These are phyloP conservation scores for Balakata baccata DNA, from an alignment of 345 rosid genomes.

Conservation along the genomic window DNA sequence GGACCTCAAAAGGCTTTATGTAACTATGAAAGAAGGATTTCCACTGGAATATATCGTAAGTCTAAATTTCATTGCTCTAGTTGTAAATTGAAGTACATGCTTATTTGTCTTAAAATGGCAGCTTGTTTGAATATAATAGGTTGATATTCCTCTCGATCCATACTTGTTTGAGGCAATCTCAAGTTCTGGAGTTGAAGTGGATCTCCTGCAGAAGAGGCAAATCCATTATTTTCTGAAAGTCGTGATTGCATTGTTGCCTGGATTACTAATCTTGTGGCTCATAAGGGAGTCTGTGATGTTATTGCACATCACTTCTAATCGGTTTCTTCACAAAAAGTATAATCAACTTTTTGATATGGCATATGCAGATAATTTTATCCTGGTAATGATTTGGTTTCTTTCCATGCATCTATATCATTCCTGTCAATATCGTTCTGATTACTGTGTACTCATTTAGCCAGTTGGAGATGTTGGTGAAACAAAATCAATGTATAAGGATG, in stretches of 20 bases:
- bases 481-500: conserved; percentile 88
- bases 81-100: conserved; percentile 12
- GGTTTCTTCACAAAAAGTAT: conserved; percentile 82
- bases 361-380: conserved; percentile 81
- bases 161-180: conserved; percentile 78
- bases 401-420: background rate
- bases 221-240: conserved; percentile 90
- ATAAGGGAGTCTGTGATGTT: conserved; percentile 80
- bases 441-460: conserved; percentile 52
- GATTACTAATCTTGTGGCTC: conserved; percentile 71
- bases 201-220: conserved; percentile 89
- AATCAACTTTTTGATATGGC: conserved; percentile 89
- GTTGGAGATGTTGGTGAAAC: conserved; percentile 86
- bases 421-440: conserved; percentile 18
- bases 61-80: conserved; percentile 20
- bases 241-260: conserved; percentile 71
- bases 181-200: conserved; percentile 88
- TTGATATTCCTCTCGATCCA: conserved; percentile 92
- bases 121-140: conserved; percentile 43
- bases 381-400: conserved; percentile 49
- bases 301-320: conserved; percentile 67
- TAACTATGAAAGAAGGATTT: conserved; percentile 95
- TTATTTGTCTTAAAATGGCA: conserved; percentile 17
- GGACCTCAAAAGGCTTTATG: conserved; percentile 80
- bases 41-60: conserved; percentile 92